These are phyloP conservation scores for Salix arbutifolia DNA, from an alignment of 345 rosid genomes.

Conservation along the genomic window DNA sequence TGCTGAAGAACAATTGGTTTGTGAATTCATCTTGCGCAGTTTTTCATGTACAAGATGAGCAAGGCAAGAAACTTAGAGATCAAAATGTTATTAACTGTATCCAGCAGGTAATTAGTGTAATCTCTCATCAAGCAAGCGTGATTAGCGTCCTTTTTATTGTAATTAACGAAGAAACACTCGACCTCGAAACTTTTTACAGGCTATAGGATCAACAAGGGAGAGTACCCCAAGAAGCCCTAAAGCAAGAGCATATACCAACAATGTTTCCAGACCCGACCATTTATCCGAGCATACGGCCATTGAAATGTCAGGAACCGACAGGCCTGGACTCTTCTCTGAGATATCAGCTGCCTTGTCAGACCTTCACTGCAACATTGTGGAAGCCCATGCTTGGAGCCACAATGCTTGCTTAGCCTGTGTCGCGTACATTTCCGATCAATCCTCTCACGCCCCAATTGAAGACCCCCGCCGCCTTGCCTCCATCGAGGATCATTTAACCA, in stretches of 20 bases:
- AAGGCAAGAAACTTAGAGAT: constrained; percentile 62
- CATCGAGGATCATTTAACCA: constrained; percentile 60
- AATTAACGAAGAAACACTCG: not conserved
- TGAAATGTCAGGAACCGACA: constrained; percentile 59
- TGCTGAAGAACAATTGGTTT: not conserved
- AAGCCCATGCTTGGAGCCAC: constrained; percentile 86
- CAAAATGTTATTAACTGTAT: constrained; percentile 52
- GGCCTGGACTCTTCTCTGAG: constrained; percentile 80
- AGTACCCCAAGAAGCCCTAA: constrained; percentile 20
- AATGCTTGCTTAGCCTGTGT: constrained; percentile 64
- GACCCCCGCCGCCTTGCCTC: constrained; percentile 55
- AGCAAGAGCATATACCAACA: constrained; percentile 17
- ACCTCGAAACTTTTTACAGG: constrained; percentile 28
- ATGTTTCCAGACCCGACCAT: constrained; percentile 16
- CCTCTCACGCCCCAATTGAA: constrained; percentile 43
- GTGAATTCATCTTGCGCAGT: constrained; percentile 35
- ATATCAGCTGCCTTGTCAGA: constrained; percentile 58
- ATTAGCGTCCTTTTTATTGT: not conserved
- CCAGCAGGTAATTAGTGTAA: constrained; percentile 36
- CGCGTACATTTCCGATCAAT: constrained; percentile 53
- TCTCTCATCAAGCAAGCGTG: not conserved
- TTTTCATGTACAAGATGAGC: constrained; percentile 72
- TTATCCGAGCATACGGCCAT: constrained; percentile 52
- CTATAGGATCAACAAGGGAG: constrained; percentile 52
- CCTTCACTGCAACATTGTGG: constrained; percentile 57